These are phyloP conservation scores for Malassezia furfur DNA, from an alignment of 1,284 basidiomycete species.

Conservation along the genomic window DNA sequence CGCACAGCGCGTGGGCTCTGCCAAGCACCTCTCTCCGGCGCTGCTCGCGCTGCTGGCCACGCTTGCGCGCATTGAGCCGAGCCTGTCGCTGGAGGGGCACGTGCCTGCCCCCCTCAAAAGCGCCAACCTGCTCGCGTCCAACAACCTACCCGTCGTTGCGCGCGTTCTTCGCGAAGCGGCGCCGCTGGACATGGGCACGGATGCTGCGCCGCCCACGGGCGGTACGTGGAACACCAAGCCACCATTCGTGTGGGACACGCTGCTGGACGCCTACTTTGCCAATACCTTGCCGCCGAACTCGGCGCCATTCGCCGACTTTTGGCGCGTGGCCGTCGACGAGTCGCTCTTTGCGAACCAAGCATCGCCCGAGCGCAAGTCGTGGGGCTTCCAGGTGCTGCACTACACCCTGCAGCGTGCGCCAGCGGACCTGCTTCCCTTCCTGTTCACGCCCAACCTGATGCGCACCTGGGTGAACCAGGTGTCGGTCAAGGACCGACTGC, in stretches of 20 bases:
- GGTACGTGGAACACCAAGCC: conserved; percentile 74
- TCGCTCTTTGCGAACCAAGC: conserved; percentile 73
- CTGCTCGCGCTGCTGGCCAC: conserved; percentile 72
- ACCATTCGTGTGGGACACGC: conserved; percentile 81
- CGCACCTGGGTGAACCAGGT: conserved; percentile 93
- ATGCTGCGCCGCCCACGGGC: conserved; percentile 29
- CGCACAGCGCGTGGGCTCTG: conserved; percentile 18
- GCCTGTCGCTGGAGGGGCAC: conserved; percentile 53
- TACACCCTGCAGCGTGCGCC: conserved; percentile 65
- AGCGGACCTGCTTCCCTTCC: conserved; percentile 63
- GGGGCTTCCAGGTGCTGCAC: conserved; percentile 87
- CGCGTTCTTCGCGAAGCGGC: conserved; percentile 49
- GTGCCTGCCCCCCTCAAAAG: conserved; percentile 70
- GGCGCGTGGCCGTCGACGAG: conserved; percentile 80
- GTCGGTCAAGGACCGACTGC: conserved; percentile 70
- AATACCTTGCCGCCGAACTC: conserved; percentile 52
- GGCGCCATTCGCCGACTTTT: conserved; percentile 77
- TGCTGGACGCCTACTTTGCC: conserved; percentile 67
- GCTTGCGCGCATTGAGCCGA: conserved; percentile 47
- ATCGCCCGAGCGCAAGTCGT: conserved; percentile 81
- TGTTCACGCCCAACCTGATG: conserved; percentile 94
- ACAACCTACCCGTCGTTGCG: conserved; percentile 67
- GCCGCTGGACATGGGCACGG: conserved; percentile 23
- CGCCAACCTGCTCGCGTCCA: conserved; percentile 58
- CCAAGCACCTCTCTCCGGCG: conserved; percentile 68